Conservation (phyloP, 108 stramenopile species). For the Fragilariopsis cylindrus region DNA sequence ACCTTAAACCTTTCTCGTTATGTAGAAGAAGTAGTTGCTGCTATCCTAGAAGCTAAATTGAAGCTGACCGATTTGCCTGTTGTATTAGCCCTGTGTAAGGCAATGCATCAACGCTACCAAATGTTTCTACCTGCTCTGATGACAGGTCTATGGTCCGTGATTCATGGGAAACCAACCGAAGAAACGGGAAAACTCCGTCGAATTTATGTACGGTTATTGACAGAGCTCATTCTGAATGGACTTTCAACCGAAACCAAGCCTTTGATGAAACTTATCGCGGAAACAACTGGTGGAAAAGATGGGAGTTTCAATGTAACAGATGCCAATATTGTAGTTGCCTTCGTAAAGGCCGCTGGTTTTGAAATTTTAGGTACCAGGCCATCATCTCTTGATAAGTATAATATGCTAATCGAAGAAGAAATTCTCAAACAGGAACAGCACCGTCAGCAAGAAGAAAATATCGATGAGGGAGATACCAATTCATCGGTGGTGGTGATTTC, state of each 20-base stretch:
- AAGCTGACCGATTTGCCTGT: slow-evolving; percentile 69
- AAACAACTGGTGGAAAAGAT: slow-evolving; percentile 73
- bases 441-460: slow-evolving; percentile 2
- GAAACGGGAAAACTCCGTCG: slow-evolving; percentile 57
- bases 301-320: slow-evolving; percentile 70
- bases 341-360: slow-evolving; percentile 75
- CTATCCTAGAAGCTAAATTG: slow-evolving; percentile 78
- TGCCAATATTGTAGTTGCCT: slow-evolving; percentile 74
- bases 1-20: slow-evolving; percentile 91
- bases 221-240: slow-evolving; percentile 72
- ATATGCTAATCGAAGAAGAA: slow-evolving; percentile 29
- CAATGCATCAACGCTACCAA: slow-evolving; percentile 73
- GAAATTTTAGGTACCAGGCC: slow-evolving; percentile 69
- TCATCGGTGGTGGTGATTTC: slow-evolving; percentile 2
- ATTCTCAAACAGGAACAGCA: slow-evolving; percentile 18
- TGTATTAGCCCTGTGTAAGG: slow-evolving; percentile 59
- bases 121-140: slow-evolving; percentile 54
- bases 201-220: slow-evolving; percentile 65
- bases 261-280: slow-evolving; percentile 63
- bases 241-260: slow-evolving; percentile 62
- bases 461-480: not conserved
- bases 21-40: slow-evolving; percentile 92
- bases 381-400: slow-evolving; percentile 36
- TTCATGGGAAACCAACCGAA: slow-evolving; percentile 45
- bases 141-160: slow-evolving; percentile 46